phyloP scores from a whole-genome alignment of 164 flowering plant species.

The Umbellularia californica region DNA sequence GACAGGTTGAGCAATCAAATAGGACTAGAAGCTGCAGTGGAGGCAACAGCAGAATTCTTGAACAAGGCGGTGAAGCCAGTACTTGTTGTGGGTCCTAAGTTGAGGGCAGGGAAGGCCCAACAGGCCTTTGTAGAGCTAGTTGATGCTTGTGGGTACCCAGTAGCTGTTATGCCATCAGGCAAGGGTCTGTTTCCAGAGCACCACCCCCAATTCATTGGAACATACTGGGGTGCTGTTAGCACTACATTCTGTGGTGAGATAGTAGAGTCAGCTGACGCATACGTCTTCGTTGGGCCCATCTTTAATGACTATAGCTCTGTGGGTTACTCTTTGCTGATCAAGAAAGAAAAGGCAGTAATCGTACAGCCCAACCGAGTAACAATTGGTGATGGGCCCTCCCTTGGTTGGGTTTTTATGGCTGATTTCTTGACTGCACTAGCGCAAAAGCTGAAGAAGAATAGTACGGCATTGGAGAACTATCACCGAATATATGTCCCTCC shows the following conservation, averaged over 20 bases:
- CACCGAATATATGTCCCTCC: slow-evolving; percentile 66
- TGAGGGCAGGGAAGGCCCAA: slow-evolving; percentile 62
- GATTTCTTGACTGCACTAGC: slow-evolving; percentile 63
- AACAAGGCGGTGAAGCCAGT: slow-evolving; percentile 93
- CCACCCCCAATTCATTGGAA: slow-evolving; percentile 32
- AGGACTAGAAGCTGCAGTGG: slow-evolving; percentile 81
- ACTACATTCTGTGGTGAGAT: slow-evolving; percentile 80
- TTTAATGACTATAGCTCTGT: slow-evolving; percentile 90
- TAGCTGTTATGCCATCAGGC: slow-evolving; percentile 81
- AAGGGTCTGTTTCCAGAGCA: slow-evolving; percentile 60
- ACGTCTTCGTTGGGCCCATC: slow-evolving; percentile 79
- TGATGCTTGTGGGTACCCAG: slow-evolving; percentile 67
- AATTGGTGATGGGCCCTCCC: slow-evolving; percentile 66
- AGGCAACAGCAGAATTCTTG: slow-evolving; percentile 69
- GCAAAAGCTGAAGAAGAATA: slow-evolving; percentile 47
- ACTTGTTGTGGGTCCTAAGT: slow-evolving; percentile 73
- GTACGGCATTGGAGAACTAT: slow-evolving; percentile 65
- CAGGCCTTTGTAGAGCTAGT: slow-evolving; percentile 69
- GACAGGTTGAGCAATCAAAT: slow-evolving; percentile 57
- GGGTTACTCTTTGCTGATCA: slow-evolving; percentile 79
- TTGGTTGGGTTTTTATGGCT: slow-evolving; percentile 75
- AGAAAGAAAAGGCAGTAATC: slow-evolving; percentile 74
- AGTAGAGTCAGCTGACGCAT: slow-evolving; percentile 89
- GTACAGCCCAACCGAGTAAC: slow-evolving; percentile 84
- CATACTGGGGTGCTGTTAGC: slow-evolving; percentile 92